Evolutionary conservation across 352 stramenopile genomes (phyloP).

Genomic region (Hyaloperonospora brassicae): DNA sequence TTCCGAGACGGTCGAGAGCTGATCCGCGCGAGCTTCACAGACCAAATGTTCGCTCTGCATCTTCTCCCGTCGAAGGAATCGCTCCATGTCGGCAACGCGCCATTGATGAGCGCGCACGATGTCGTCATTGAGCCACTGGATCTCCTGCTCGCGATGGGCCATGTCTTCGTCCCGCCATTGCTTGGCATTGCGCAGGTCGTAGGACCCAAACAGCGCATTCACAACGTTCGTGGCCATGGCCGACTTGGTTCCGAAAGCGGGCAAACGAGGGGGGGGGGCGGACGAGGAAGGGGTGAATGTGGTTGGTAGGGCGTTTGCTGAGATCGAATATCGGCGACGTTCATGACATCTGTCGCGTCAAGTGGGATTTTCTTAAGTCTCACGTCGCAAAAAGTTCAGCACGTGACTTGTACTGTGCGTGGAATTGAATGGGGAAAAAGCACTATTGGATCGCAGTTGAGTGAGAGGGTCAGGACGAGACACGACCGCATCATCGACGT

Average conservation of each 20-base stretch:
- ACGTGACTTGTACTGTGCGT: too few species aligned
- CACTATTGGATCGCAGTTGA: too few species aligned
- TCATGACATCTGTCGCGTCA: too few species aligned
- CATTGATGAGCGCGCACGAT: constrained; percentile 60
- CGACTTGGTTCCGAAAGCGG: neutral
- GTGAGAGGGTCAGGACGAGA: too few species aligned
- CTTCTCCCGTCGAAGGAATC: constrained; percentile 51
- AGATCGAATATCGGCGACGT: too few species aligned
- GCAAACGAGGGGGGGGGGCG: too few species aligned
- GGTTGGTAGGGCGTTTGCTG: too few species aligned
- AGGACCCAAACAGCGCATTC: constrained; percentile 67
- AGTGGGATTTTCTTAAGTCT: too few species aligned
- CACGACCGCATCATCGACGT: too few species aligned
- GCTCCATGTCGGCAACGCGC: constrained; percentile 59
- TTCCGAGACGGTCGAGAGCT: constrained; percentile 62
- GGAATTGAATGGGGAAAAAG: too few species aligned
- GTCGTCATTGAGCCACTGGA: constrained; percentile 76
- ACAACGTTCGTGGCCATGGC: constrained; percentile 47
- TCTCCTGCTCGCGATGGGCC: constrained; percentile 50
- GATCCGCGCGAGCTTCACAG: constrained; percentile 56
- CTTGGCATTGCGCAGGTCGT: constrained; percentile 68
- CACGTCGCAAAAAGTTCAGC: too few species aligned
- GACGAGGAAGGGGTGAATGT: too few species aligned
- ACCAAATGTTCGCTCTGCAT: constrained; percentile 56
- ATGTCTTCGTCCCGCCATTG: constrained; percentile 74